These are phyloP conservation scores for Gilbertella persicaria DNA, from an alignment of 371 early-diverging fungal genomes.

Conservation along the genomic window DNA sequence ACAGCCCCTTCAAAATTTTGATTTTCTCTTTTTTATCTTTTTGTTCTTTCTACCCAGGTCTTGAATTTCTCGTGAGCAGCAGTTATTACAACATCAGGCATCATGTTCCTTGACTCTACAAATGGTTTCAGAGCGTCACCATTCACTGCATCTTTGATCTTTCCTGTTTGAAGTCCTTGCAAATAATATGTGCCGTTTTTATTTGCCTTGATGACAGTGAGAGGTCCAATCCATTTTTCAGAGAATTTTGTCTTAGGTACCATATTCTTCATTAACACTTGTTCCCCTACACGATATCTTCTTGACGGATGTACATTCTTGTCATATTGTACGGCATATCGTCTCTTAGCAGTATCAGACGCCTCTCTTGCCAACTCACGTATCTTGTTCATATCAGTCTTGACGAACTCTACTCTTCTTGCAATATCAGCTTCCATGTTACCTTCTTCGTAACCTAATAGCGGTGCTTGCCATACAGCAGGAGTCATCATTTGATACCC, in stretches of 20 bases:
- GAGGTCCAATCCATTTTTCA: conserved; percentile 21
- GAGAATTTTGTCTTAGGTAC: conserved; percentile 11
- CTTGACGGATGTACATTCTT: neutral
- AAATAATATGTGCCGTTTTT: conserved; percentile 9
- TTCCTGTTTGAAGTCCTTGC: neutral
- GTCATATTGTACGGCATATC: conserved; percentile 1
- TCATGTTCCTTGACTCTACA: neutral
- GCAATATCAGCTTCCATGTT: conserved; percentile 12
- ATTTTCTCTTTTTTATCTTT: neutral
- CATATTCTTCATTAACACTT: conserved; percentile 19
- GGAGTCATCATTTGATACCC: conserved; percentile 23
- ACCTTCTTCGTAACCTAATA: conserved; percentile 19
- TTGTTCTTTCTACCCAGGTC: neutral
- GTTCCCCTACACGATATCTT: conserved; percentile 4
- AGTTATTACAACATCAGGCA: conserved; percentile 1
- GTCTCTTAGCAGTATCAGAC: conserved; percentile 1
- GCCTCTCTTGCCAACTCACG: neutral
- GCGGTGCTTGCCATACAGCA: conserved; percentile 21
- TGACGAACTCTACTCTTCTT: neutral
- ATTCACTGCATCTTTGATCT: conserved; percentile 4
- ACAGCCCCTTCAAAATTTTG: neutral
- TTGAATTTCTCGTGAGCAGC: neutral
- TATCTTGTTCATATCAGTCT: neutral
- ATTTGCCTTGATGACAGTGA: conserved; percentile 10
- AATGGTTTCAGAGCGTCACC: conserved; percentile 10